A percentile compares a stretch with the other conserved stretches of the same genome.
Evolutionary conservation across 805 yeast species (phyloP).

Genomic region (Lipomyces anomalus): DNA sequence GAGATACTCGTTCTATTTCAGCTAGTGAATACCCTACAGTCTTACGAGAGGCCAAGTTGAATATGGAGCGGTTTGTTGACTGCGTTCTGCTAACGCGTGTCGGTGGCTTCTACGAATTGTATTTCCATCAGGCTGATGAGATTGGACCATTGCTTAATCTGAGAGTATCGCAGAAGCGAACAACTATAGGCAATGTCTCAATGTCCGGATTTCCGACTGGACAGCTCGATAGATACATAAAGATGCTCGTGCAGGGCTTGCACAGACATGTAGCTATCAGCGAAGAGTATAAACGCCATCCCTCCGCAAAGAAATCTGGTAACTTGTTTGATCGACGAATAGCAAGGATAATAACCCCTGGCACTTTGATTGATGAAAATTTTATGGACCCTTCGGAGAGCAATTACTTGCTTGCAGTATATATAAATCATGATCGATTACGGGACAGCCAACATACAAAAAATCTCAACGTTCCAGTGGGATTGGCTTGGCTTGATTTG

Average conservation of each 20-base stretch:
- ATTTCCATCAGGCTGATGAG: conserved; percentile 78
- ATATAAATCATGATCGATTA: conserved; percentile 15
- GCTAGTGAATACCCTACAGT: conserved; percentile 23
- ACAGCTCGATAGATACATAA: conserved; percentile 67
- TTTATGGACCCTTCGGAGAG: conserved; percentile 67
- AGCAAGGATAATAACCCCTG: conserved; percentile 80
- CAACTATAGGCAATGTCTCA: conserved; percentile 40
- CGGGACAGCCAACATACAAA: neutral
- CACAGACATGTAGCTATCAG: conserved; percentile 73
- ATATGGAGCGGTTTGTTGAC: conserved; percentile 44
- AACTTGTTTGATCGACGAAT: conserved; percentile 57
- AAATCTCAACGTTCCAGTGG: conserved; percentile 37
- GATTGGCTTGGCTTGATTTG: conserved; percentile 83
- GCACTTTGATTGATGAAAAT: conserved; percentile 83
- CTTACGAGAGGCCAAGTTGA: conserved; percentile 29
- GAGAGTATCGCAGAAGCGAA: conserved; percentile 54
- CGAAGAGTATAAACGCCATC: conserved; percentile 48
- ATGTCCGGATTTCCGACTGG: conserved; percentile 89
- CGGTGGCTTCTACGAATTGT: conserved; percentile 81
- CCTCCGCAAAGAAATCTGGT: conserved; percentile 2
- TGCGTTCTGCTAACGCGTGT: conserved; percentile 71
- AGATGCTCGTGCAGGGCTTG: conserved; percentile 62
- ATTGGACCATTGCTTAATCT: conserved; percentile 68
- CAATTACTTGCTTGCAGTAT: conserved; percentile 61
- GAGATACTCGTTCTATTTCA: no score